Conservation (phyloP, 176 grass and related monocot species). For the Ensete glaucum region DNA sequence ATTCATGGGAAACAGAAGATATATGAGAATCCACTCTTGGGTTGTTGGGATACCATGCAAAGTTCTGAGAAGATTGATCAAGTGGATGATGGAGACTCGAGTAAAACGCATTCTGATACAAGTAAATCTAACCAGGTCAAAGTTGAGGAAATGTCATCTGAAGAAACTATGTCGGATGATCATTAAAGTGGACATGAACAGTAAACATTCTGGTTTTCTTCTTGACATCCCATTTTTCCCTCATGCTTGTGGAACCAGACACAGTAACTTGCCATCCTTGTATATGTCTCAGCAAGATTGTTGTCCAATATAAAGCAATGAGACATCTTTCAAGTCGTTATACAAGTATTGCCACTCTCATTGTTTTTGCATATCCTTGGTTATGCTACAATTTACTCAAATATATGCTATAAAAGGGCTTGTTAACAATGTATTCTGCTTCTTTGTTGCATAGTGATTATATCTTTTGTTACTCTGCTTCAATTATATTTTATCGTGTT, state of each 20-base stretch:
- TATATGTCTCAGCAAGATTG: background rate
- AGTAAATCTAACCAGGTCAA: conserved; percentile 1
- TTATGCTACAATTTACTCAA: background rate
- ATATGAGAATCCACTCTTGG: background rate
- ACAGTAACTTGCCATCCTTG: background rate
- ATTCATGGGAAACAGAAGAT: background rate
- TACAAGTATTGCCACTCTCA: conserved; percentile 1
- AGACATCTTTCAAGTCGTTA: background rate
- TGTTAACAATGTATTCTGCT: background rate
- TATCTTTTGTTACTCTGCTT: background rate
- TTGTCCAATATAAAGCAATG: background rate
- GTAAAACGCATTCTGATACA: conserved; percentile 15
- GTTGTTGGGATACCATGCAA: conserved; percentile 3
- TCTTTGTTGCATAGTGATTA: background rate
- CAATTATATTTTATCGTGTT: background rate
- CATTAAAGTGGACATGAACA: conserved; percentile 20
- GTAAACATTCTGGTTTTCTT: conserved; percentile 7
- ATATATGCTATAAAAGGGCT: too few species aligned
- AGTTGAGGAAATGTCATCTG: conserved; percentile 23
- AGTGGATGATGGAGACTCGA: conserved; percentile 19
- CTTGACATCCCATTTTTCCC: background rate
- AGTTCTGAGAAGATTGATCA: conserved; percentile 14
- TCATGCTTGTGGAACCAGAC: background rate
- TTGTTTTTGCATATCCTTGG: conserved; percentile 1
- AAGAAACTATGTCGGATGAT: conserved; percentile 33